A percentile compares a stretch with the other conserved stretches of the same genome.
Conservation (phyloP, 1,284 basidiomycete genomes). For the Anthracocystis panici-leucophaei region DNA sequence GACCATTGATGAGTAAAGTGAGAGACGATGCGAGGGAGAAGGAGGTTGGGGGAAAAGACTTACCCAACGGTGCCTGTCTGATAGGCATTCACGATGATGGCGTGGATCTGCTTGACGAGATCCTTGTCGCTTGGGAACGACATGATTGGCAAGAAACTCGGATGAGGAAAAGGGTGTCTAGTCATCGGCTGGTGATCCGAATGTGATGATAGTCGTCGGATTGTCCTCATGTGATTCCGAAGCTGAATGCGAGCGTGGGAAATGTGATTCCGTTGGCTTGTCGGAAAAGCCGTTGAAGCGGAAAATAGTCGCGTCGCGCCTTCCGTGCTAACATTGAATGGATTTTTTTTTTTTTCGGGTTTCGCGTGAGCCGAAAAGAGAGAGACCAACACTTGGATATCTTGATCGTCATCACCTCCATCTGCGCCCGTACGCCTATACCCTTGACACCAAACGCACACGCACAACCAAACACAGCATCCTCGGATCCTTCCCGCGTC, state of each 20-base stretch:
- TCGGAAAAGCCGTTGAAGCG: background rate
- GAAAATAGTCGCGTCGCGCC: constrained; percentile 41
- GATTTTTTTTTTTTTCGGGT: constrained; percentile 2
- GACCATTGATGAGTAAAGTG: too few species aligned
- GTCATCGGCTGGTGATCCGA: too few species aligned
- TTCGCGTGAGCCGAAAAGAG: background rate
- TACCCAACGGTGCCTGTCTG: constrained; percentile 19
- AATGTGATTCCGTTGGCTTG: background rate
- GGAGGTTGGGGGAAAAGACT: constrained; percentile 1
- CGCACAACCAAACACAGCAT: background rate
- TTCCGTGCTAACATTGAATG: constrained; percentile 21
- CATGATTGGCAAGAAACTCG: constrained; percentile 11
- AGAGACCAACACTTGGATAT: constrained; percentile 36
- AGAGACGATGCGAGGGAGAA: background rate
- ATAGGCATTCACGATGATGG: constrained; percentile 25
- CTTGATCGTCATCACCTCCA: constrained; percentile 4
- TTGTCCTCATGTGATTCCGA: background rate
- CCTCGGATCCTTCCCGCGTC: background rate
- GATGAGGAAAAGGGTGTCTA: background rate
- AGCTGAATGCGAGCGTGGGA: background rate
- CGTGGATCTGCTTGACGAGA: constrained; percentile 21
- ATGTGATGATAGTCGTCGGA: too few species aligned
- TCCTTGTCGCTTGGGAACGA: constrained; percentile 23
- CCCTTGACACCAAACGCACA: background rate
- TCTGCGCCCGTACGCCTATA: background rate